Base-by-base conservation (phyloP, 163 green algal species). In the Chloromonas sp. region DNA sequence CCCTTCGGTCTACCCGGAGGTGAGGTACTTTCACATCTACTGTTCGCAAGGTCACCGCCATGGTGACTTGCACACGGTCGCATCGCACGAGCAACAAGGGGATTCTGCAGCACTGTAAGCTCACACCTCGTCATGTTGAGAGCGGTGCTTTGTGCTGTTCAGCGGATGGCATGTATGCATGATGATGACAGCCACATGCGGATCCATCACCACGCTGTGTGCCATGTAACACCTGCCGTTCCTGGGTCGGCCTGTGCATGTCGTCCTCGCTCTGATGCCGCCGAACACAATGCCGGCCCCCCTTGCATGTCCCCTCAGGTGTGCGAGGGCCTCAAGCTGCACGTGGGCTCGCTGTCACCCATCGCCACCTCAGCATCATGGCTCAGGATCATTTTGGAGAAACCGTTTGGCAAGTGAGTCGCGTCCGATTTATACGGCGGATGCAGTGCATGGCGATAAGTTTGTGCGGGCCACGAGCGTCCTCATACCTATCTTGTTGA, bases 351-450 rank as follows among this genome's bases (percentile, higher is more conserved):
- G 14, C 60, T 86, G 61, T 83, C 60, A 70, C n/a, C 76, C 15
- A 15, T 36, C 15, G 57, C 57, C 15, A 66, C 78, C 71, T 61
- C 84, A 11, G 58, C 78, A 1, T 91, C 82, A 60, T 98, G 93
- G 91, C 83, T 96, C 62, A 92, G 97, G 3, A 84, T 99, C 14
- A 90, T 98, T 60, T 86, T 99, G 60, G 97, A 99, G 90, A 99
- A 99, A 92, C 97, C 97, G 0, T 99, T 99, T 92, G 97, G 97
- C 58, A 66, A 70, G 58, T 71, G 61, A 70, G 81, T 85, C 15
- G 66, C 61, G 11, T 82, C 5, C 58, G 3, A 70, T 58, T 15
- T 13, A 58, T 5, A 66, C 58, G 13, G 80, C n/a, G 79, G 57
- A 15, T 2, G 70, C 79, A 70, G 58, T 5, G 60, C 14, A 70